Conservation (phyloP, 306 rosid species). For the Ochetophila trinervis region DNA sequence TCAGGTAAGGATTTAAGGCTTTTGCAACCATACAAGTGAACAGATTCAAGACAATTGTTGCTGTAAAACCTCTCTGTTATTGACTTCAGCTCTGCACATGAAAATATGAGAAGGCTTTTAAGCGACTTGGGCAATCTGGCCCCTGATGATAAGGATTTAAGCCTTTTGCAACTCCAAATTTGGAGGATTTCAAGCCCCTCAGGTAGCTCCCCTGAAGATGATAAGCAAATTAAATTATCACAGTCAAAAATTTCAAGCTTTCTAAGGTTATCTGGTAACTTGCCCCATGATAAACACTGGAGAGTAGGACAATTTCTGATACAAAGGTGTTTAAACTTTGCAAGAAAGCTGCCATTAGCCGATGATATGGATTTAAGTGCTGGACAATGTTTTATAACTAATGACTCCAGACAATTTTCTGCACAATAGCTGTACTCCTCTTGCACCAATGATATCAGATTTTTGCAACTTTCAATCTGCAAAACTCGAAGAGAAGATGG, state of each 20-base stretch:
- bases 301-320: too few species aligned
- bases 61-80: slow-evolving; percentile 10
- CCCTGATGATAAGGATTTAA: neutral
- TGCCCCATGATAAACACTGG: too few species aligned
- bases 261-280: too few species aligned
- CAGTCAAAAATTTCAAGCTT: too few species aligned
- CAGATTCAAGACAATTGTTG: neutral
- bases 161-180: too few species aligned
- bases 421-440: too few species aligned
- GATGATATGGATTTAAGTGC: slow-evolving; percentile 13
- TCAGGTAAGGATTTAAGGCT: slow-evolving; percentile 9
- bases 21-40: slow-evolving; percentile 4
- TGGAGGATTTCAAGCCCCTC: too few species aligned
- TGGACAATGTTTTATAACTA: slow-evolving; percentile 9
- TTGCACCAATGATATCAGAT: neutral
- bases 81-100: neutral
- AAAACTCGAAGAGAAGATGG: neutral
- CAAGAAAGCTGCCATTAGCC: slow-evolving; percentile 7
- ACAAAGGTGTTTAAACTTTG: slow-evolving; percentile 2
- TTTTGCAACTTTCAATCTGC: accelerated
- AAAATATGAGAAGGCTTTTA: too few species aligned
- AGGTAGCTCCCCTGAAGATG: too few species aligned
- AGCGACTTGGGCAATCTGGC: too few species aligned
- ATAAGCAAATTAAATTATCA: too few species aligned
- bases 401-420: neutral